Conservation (phyloP, 768 basidiomycete genomes). For the Boletus insuetus region DNA sequence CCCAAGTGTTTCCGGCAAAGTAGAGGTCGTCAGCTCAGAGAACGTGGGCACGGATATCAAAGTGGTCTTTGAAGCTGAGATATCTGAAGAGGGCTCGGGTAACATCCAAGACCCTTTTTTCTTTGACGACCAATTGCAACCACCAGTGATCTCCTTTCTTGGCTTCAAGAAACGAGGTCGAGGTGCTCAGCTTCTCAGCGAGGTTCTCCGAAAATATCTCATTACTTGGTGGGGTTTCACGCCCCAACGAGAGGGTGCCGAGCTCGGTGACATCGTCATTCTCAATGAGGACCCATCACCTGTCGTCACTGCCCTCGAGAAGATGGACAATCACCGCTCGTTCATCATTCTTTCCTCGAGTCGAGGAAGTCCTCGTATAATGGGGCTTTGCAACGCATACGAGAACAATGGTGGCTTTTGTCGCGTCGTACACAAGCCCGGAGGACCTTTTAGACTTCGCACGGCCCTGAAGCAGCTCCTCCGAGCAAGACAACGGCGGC, state of each 20-base stretch:
- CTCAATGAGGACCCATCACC: slow-evolving; percentile 73
- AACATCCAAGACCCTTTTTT: slow-evolving; percentile 47
- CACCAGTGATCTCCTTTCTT: slow-evolving; percentile 61
- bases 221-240: slow-evolving; percentile 76
- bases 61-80: slow-evolving; percentile 75
- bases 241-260: slow-evolving; percentile 37
- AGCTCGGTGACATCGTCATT: slow-evolving; percentile 69
- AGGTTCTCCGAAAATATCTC: slow-evolving; percentile 64
- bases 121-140: slow-evolving; percentile 37
- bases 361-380: slow-evolving; percentile 61
- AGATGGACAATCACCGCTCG: slow-evolving; percentile 56
- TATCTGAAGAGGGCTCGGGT: slow-evolving; percentile 39
- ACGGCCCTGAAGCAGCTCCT: slow-evolving; percentile 52
- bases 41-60: slow-evolving; percentile 90
- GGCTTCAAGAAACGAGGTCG: slow-evolving; percentile 66
- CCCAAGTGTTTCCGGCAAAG: slow-evolving; percentile 82
- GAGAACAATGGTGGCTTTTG: slow-evolving; percentile 85
- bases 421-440: slow-evolving; percentile 86
- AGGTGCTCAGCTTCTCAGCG: slow-evolving; percentile 65
- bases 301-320: slow-evolving; percentile 54
- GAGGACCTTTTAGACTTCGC: slow-evolving; percentile 74
- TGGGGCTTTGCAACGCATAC: slow-evolving; percentile 64
- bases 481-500: slow-evolving; percentile 32
- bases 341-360: slow-evolving; percentile 75
- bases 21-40: slow-evolving; percentile 93